Evolutionary conservation across 139 green algal species (phyloP).

Genomic region (Parachlorella kessleri): DNA sequence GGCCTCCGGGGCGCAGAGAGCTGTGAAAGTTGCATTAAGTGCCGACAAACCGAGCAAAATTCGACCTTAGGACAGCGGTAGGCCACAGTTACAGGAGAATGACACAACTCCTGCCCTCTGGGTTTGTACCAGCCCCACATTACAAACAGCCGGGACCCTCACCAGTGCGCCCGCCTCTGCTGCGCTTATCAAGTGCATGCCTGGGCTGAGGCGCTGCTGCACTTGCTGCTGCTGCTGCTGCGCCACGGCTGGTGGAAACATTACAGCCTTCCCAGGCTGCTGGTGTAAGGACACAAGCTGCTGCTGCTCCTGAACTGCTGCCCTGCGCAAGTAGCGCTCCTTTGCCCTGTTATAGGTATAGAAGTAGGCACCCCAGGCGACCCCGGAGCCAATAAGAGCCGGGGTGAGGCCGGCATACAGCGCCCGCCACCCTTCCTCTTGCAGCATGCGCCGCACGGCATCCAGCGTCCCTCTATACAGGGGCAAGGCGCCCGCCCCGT

Average conservation of each 20-base stretch:
- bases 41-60: too few relatives aligned
- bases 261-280: too few relatives aligned
- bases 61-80: too few relatives aligned
- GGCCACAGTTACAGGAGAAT: too few relatives aligned
- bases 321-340: slow-evolving; percentile 35
- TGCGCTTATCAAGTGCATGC: slow-evolving; percentile 72
- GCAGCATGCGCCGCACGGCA: slow-evolving; percentile 63
- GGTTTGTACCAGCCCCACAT: too few relatives aligned
- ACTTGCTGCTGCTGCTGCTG: neutral
- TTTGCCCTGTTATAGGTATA: slow-evolving; percentile 81
- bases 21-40: too few relatives aligned
- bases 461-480: slow-evolving; percentile 71
- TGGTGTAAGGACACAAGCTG: too few relatives aligned
- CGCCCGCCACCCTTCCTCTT: slow-evolving; percentile 66
- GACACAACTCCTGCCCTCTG: too few relatives aligned
- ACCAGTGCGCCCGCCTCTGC: slow-evolving; percentile 80
- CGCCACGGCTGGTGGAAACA: too few relatives aligned
- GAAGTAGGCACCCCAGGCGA: slow-evolving; percentile 89
- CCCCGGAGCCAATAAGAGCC: slow-evolving; percentile 72
- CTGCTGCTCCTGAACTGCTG: neutral
- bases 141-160: too few relatives aligned
- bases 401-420: slow-evolving; percentile 82
- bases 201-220: slow-evolving; percentile 41
- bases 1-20: too few relatives aligned
- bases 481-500: slow-evolving; percentile 53